Evolutionary conservation across 2,329 filamentous ascomycete species (phyloP), one percentile per base, ranked within the genome.

Genomic region (Huntiella moniliformis): DNA sequence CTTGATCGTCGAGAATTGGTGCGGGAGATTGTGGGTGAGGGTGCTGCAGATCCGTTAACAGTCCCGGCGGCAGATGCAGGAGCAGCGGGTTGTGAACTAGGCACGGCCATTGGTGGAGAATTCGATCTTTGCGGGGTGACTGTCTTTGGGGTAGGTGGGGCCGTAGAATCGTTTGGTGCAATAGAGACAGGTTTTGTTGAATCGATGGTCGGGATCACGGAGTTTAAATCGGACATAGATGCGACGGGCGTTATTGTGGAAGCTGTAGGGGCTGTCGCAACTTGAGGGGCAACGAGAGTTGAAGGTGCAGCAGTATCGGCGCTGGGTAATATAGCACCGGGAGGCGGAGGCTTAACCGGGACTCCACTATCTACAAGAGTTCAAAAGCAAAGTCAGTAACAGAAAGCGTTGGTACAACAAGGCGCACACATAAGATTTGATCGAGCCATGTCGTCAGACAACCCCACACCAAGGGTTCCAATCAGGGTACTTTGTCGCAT

Each of bases 41-140:
- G 55, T 58, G 17, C 52, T 47, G 13, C 54, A 50, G 18, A 52
- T 52, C 12, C 53, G 45, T 12, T 58, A 54, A 17, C 44, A 40
- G 28, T 43, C 44, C 18, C 34, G 6, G 34, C 28, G 42, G 37
- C 42, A 38, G 45, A 32, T 37, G 18, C 45, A 42, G 32, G 18
- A 44, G 35, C 44, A 13, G 16, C 41, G 4, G 42, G 17, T 38
- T 28, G 33, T 15, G 35, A 44, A 28, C 16, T 16, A 34, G 49
- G 32, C 12, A 11, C 11, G 4, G 43, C 38, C 34, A 15, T 42
- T 46, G 31, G 45, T 38, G 31, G 42, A 16, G 5, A 34, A 17
- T 12, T 39, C 15, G 38, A 22, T 15, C 15, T 39, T 16, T 16
- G 38, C 38, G n/a, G 38, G 5, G 8, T 13, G 13, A 12, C 4